phyloP scores from a whole-genome alignment of 176 grass and related monocot species.

The Pontederia paniculata region DNA sequence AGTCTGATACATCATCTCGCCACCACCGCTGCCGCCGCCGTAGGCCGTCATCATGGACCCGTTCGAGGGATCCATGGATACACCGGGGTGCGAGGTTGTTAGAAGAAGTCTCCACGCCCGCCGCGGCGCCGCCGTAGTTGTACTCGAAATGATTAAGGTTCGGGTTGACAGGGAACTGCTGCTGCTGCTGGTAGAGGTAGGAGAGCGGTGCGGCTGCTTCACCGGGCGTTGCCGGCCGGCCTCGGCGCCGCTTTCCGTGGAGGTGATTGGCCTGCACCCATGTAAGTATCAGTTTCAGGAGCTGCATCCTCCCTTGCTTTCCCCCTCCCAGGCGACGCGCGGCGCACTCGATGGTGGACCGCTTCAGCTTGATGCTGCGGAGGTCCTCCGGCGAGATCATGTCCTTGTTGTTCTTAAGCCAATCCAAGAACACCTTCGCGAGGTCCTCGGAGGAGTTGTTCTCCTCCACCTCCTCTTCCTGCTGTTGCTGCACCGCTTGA shows the following conservation, averaged over 20 bases:
- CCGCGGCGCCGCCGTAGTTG: not conserved
- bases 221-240: not conserved
- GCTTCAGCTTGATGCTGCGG: constrained; percentile 62
- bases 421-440: constrained; percentile 70
- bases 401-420: constrained; percentile 81
- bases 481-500: not conserved
- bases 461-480: constrained; percentile 13
- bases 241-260: constrained; percentile 39
- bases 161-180: constrained; percentile 5
- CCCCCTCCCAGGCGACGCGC: constrained; percentile 50
- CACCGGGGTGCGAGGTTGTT: too few relatives aligned
- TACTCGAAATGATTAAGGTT: constrained; percentile 26
- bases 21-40: constrained; percentile 2
- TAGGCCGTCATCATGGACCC: constrained; percentile 20
- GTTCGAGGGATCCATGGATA: not conserved
- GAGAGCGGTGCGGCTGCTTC: constrained; percentile 13
- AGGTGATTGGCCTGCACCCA: constrained; percentile 90
- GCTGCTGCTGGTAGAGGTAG: constrained; percentile 9
- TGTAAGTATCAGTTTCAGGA: constrained; percentile 82
- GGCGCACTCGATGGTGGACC: constrained; percentile 65
- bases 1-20: constrained; percentile 27
- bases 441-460: constrained; percentile 38
- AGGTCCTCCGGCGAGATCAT: constrained; percentile 78
- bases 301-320: constrained; percentile 48
- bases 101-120: not conserved